Evolutionary conservation across 257 asterid species (phyloP).

Genomic region (Ilex asprella): DNA sequence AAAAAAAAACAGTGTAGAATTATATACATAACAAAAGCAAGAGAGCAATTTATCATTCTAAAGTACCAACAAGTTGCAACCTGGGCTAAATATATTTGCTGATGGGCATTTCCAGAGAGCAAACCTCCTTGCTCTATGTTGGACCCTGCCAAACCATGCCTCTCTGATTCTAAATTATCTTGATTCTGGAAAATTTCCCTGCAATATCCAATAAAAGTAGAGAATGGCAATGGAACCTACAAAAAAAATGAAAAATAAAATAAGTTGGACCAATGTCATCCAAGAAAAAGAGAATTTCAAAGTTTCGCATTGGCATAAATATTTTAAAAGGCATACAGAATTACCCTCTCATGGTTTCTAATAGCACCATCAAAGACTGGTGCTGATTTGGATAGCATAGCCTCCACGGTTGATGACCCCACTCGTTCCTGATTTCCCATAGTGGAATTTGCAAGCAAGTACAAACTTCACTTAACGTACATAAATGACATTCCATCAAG

Average conservation of each 20-base stretch:
- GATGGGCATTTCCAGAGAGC: slow-evolving; percentile 31
- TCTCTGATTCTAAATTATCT: slow-evolving; percentile 29
- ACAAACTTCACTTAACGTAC: too few relatives aligned
- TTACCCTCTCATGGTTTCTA: slow-evolving; percentile 94
- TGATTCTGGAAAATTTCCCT: slow-evolving; percentile 36
- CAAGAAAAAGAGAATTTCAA: neutral
- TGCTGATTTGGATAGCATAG: slow-evolving; percentile 82
- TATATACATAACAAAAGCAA: neutral
- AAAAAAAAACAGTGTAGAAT: neutral
- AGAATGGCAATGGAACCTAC: slow-evolving; percentile 71
- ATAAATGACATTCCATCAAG: too few relatives aligned
- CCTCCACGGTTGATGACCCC: slow-evolving; percentile 71
- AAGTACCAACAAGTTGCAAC: slow-evolving; percentile 27
- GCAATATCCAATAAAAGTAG: slow-evolving; percentile 77
- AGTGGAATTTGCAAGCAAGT: neutral
- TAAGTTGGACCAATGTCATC: slow-evolving; percentile 10
- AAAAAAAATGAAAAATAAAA: neutral
- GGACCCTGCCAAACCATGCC: slow-evolving; percentile 22
- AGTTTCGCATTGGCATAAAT: neutral
- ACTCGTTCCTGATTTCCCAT: slow-evolving; percentile 45
- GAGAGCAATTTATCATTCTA: neutral
- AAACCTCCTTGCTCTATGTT: slow-evolving; percentile 29
- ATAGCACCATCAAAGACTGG: slow-evolving; percentile 89
- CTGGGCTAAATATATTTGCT: slow-evolving; percentile 93
- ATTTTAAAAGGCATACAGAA: slow-evolving; percentile 7